Evolutionary conservation across 2,329 filamentous ascomycete genomes (phyloP).

Genomic region (Xylaria sp.): DNA sequence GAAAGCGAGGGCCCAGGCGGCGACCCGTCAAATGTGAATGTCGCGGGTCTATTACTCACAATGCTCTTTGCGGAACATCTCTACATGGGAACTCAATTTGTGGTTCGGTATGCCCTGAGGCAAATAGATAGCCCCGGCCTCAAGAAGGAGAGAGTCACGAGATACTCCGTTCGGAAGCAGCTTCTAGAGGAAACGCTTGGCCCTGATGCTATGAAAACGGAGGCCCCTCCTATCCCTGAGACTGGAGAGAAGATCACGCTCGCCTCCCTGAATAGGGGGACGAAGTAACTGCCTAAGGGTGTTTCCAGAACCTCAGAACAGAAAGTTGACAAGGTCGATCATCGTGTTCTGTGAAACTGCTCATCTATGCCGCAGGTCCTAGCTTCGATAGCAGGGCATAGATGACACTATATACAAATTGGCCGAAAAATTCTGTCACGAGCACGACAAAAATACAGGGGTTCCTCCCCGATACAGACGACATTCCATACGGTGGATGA

Average conservation of each 20-base stretch:
- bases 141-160: constrained; percentile 84
- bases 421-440: constrained; percentile 67
- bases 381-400: constrained; percentile 69
- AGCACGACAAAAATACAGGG: constrained; percentile 40
- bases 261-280: constrained; percentile 72
- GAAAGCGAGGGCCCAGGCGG: constrained; percentile 73
- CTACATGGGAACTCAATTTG: constrained; percentile 81
- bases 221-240: constrained; percentile 59
- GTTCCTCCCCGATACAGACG: constrained; percentile 9
- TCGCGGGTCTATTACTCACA: constrained; percentile 82
- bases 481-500: constrained; percentile 15
- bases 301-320: constrained; percentile 65
- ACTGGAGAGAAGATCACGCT: constrained; percentile 73
- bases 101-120: constrained; percentile 76
- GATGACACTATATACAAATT: constrained; percentile 67
- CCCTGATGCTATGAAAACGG: constrained; percentile 63
- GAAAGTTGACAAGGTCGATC: constrained; percentile 46
- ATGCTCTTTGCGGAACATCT: constrained; percentile 90
- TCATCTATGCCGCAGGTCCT: constrained; percentile 60
- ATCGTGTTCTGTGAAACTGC: neutral
- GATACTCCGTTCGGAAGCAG: constrained; percentile 82
- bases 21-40: constrained; percentile 75
- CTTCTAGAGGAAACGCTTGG: constrained; percentile 80
- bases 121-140: constrained; percentile 88
- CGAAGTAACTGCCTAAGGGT: constrained; percentile 61